A percentile compares a stretch with the other conserved stretches of the same genome.
Evolutionary conservation across 1,284 basidiomycete genomes (phyloP).

Genomic region (Cutaneotrichosporon sp.): DNA sequence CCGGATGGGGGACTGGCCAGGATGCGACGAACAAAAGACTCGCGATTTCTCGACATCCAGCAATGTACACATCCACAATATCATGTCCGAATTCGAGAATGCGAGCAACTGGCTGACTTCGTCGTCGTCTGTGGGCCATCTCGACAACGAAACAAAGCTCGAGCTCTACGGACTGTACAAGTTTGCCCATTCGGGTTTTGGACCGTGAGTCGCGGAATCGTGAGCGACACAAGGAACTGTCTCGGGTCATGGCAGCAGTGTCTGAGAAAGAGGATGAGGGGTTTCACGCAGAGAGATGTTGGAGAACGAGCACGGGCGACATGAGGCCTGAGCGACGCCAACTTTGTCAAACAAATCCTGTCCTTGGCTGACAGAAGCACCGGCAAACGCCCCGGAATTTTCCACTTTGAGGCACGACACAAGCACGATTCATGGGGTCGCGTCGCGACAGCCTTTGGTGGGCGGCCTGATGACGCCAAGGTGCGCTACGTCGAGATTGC

Average conservation of each 20-base stretch:
- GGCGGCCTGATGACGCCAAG: slow-evolving; percentile 45
- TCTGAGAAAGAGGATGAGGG: too few relatives aligned
- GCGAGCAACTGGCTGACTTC: slow-evolving; percentile 41
- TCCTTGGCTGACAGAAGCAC: slow-evolving; percentile 29
- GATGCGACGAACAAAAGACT: background rate
- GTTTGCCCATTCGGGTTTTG: slow-evolving; percentile 58
- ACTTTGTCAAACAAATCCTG: background rate
- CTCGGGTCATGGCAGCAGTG: too few relatives aligned
- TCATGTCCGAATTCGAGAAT: slow-evolving; percentile 28
- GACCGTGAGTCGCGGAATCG: slow-evolving; percentile 34
- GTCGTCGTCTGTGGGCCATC: slow-evolving; percentile 32
- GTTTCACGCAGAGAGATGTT: too few relatives aligned
- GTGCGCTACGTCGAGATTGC: slow-evolving; percentile 71
- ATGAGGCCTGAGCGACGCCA: background rate
- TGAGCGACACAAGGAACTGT: too few relatives aligned
- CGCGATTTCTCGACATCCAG: background rate
- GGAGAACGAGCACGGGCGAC: too few relatives aligned
- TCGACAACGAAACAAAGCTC: slow-evolving; percentile 43
- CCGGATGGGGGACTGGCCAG: too few relatives aligned
- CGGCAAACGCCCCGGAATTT: slow-evolving; percentile 72
- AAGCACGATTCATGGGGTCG: slow-evolving; percentile 84
- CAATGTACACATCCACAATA: slow-evolving; percentile 1
- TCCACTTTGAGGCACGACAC: slow-evolving; percentile 74
- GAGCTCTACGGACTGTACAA: slow-evolving; percentile 85
- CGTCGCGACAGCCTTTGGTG: slow-evolving; percentile 58